Evolutionary conservation across 768 basidiomycete species (phyloP).

Genomic region (Clavaria fumosa): DNA sequence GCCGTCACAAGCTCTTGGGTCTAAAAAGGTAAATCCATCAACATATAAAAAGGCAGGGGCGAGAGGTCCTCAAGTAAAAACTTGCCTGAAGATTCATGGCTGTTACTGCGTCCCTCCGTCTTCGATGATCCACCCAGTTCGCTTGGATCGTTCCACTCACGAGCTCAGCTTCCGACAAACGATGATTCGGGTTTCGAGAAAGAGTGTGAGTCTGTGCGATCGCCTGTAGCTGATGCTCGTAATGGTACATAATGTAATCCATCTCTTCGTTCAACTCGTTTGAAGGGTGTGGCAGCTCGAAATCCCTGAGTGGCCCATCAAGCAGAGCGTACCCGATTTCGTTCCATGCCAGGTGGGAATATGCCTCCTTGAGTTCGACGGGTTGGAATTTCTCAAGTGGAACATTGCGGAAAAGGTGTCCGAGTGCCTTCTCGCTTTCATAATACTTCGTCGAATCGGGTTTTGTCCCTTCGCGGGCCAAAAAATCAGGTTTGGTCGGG

Average conservation of each 20-base stretch:
- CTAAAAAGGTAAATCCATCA: conserved; percentile 12
- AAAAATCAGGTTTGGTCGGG: conserved; percentile 25
- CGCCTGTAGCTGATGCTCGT: conserved; percentile 18
- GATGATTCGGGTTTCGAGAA: conserved; percentile 21
- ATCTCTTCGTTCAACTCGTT: conserved; percentile 21
- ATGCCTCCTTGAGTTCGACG: conserved; percentile 5
- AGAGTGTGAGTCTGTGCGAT: conserved; percentile 24
- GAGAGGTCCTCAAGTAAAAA: neutral
- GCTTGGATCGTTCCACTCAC: conserved; percentile 32
- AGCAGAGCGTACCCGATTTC: conserved; percentile 18
- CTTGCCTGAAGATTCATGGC: conserved; percentile 32
- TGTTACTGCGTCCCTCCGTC: conserved; percentile 22
- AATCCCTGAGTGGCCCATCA: conserved; percentile 21
- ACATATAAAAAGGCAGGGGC: conserved; percentile 7
- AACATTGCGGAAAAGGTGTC: conserved; percentile 29
- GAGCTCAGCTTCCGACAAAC: conserved; percentile 27
- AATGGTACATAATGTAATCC: conserved; percentile 22
- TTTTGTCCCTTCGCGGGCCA: conserved; percentile 25
- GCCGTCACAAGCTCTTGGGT: conserved; percentile 24
- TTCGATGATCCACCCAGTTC: conserved; percentile 27
- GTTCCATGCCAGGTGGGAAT: conserved; percentile 9
- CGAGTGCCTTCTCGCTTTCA: conserved; percentile 27
- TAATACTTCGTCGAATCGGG: conserved; percentile 19
- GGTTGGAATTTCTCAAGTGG: conserved; percentile 21
- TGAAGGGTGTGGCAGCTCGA: conserved; percentile 9